Evolutionary conservation across 345 rosid species (phyloP), one percentile per base, ranked within the genome.

Genomic region (Hibiscus trionum): DNA sequence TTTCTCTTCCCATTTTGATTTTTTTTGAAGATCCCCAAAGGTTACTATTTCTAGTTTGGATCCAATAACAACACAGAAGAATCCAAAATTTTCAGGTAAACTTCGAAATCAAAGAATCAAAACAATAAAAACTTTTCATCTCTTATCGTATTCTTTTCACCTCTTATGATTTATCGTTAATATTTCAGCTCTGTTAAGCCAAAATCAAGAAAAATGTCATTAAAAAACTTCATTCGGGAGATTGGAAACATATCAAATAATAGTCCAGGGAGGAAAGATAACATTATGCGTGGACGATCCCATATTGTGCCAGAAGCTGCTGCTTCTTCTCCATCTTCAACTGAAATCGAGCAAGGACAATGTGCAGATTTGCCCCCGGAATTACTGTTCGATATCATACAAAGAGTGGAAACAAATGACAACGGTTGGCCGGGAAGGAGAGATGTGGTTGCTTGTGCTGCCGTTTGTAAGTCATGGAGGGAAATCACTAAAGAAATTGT

Each of bases 341-440:
- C 78, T 31, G 37, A 61, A 12, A 69, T 46, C 16, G 73, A 78
- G 56, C 87, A 85, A 79, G 80, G 91, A 58, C 80, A 70, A 56
- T 94, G 98, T 97, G 93, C 86, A 17, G 85, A 84, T 77, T 75
- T 94, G 80, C 96, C 97, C 11, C 88, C 92, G 0, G 98, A 94
- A 78, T 83, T 94, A 71, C 93, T 91, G 57, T 81, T 75, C 47
- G 89, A 90, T 66, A 85, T 94, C 60, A 85, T 94, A 63, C 77
- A 80, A 46, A 72, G 90, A 2, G 80, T 94, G 2, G 98, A 91
- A 81, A 76, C 77, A 44, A 77, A 73, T 16, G 83, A 82, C 71
- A 83, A 75, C 14, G 69, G 84, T 4, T 90, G 98, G 98, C 98
- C 98, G 0, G 89, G 78, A 21, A 79, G 97, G 76, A 88, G 91